These are phyloP conservation scores for Plasmodium chabaudi DNA, from an alignment of 169 alveolate genomes.

Conservation along the genomic window DNA sequence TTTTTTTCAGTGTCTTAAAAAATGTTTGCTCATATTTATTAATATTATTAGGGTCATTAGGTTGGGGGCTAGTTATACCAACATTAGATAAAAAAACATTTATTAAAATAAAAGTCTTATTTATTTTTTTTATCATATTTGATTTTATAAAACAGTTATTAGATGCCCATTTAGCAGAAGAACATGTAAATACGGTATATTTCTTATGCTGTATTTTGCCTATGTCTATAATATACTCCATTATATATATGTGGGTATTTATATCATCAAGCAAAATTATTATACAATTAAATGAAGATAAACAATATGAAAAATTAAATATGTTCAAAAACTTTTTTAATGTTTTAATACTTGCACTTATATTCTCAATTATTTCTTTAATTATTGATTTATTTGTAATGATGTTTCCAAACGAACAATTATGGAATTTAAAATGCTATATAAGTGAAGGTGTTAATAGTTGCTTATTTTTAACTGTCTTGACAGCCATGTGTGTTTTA, in stretches of 20 bases:
- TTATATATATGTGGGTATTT: conserved; percentile 72
- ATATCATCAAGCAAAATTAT: conserved; percentile 74
- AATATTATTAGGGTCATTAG: conserved; percentile 74
- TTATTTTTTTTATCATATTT: conserved; percentile 72
- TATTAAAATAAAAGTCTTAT: conserved; percentile 61
- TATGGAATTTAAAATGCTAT: conserved; percentile 71
- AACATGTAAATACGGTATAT: conserved; percentile 52
- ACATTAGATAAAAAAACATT: conserved; percentile 68
- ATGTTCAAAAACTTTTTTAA: conserved; percentile 76
- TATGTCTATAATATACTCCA: conserved; percentile 42
- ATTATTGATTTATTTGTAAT: conserved; percentile 52
- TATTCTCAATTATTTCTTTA: conserved; percentile 64
- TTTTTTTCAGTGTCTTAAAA: conserved; percentile 60
- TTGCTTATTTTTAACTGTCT: conserved; percentile 45
- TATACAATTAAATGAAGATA: conserved; percentile 75
- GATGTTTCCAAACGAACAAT: conserved; percentile 23
- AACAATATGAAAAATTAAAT: conserved; percentile 75
- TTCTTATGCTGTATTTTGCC: conserved; percentile 59
- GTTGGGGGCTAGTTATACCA: conserved; percentile 77
- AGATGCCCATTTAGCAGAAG: conserved; percentile 62
- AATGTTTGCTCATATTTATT: conserved; percentile 75
- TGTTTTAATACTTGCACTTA: conserved; percentile 67
- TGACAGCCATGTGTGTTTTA: conserved; percentile 65
- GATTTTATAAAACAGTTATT: conserved; percentile 75
- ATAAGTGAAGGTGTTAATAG: conserved; percentile 68